Evolutionary conservation across 192 early-diverging fungal species (phyloP).

Genomic region (Oehlia diaphana): DNA sequence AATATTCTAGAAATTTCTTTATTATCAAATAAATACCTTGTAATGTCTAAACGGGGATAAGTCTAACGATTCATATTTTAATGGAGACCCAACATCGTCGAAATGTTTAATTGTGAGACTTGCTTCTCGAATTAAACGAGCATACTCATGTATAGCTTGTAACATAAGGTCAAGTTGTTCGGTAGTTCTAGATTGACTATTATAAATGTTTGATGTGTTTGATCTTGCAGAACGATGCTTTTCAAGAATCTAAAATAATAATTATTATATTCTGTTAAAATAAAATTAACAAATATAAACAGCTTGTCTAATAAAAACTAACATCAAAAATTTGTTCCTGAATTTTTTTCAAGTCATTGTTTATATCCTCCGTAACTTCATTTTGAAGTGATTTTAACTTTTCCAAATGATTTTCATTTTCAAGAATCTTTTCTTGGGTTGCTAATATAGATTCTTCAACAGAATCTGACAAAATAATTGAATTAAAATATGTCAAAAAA

Average conservation of each 20-base stretch:
- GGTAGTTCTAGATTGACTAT: slow-evolving; percentile 21
- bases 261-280: not conserved
- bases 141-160: slow-evolving; percentile 32
- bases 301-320: not conserved
- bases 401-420: slow-evolving; percentile 8
- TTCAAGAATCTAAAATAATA: slow-evolving; percentile 19
- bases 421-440: slow-evolving; percentile 23
- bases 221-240: slow-evolving; percentile 14
- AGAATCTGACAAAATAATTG: slow-evolving; percentile 1
- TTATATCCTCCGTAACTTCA: slow-evolving; percentile 24
- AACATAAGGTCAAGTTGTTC: slow-evolving; percentile 29
- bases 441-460: slow-evolving; percentile 27
- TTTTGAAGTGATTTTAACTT: slow-evolving; percentile 18
- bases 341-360: slow-evolving; percentile 30
- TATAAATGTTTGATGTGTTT: slow-evolving; percentile 2
- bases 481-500: not conserved
- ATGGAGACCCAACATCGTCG: slow-evolving; percentile 17
- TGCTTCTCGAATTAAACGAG: slow-evolving; percentile 26
- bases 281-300: too few species aligned
- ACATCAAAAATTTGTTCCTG: slow-evolving; percentile 29
- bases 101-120: slow-evolving; percentile 31
- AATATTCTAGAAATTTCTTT: not conserved
- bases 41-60: slow-evolving; percentile 24
- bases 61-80: slow-evolving; percentile 29
- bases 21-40: slow-evolving; percentile 13